Evolutionary conservation across 139 green algal species (phyloP), one percentile per base, ranked within the genome.

Genomic region (Chlorella sp.): DNA sequence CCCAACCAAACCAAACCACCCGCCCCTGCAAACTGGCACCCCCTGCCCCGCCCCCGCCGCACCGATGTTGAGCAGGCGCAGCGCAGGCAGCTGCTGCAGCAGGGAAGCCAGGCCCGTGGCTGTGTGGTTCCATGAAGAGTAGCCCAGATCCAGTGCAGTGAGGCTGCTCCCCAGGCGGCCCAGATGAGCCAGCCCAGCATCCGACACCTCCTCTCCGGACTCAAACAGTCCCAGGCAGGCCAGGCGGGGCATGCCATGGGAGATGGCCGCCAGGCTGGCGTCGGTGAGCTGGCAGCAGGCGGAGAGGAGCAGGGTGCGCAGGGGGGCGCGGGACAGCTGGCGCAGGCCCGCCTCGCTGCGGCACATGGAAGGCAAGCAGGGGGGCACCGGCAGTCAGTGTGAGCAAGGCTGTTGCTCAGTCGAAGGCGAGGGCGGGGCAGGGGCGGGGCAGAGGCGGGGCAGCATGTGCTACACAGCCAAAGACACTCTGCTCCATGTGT

Each of bases 211-310:
- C 69, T 93, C 90, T 5, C 90, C 90, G 3, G 81, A 48, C 81
- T 93, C 90, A 91, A 93, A 93, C 60, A 93, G 86, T 3, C 79
- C 66, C 64, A 93, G 61, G 66, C 66, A 85, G 36, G 68, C 39
- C 30, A 93, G 66, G 32, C 83, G 64, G 11, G 87, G 87, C 86
- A 91, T 57, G 26, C n/a, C 66, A 12, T 40, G 73, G 0, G 40
- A 75, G 7, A 91, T 81, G 15, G 88, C 82, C 14, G 28, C 85
- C 69, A 91, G 87, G 68, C 80, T 69, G 28, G 66, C 61, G 87
- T 91, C 91, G 75, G 89, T 89, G 42, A 93, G 83, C 61, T 91
- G 87, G 57, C 60, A 90, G 82, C 91, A 93, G 36, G 91, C 91
- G 39, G 88, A 71, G 1, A 91, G 26, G 2, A 91, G n/a, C 26